Evolutionary conservation across 805 yeast species (phyloP).

Genomic region (Starmerella etchellsii): DNA sequence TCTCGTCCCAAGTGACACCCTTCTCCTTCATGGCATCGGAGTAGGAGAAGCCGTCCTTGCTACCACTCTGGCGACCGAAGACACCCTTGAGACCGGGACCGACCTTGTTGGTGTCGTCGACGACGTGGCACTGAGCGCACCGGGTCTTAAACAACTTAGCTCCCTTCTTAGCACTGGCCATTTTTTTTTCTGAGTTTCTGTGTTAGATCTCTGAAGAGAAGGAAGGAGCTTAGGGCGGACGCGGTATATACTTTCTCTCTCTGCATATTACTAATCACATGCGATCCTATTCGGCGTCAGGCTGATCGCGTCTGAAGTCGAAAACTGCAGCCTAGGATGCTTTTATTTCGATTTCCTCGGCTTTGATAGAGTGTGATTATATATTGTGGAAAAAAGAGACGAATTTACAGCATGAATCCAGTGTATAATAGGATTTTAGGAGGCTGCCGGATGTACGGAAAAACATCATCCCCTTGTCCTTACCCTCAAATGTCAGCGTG

Average conservation of each 20-base stretch:
- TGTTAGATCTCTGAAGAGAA: background rate
- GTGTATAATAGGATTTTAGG: background rate
- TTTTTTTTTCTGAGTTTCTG: background rate
- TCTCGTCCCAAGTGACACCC: constrained; percentile 78
- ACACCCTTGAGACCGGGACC: constrained; percentile 98
- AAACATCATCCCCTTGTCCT: background rate
- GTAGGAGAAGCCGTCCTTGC: constrained; percentile 86
- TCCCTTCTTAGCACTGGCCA: constrained; percentile 75
- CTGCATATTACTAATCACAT: background rate
- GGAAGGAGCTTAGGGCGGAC: background rate
- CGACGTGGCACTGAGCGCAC: constrained; percentile 98
- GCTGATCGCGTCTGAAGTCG: background rate
- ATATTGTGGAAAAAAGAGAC: too few relatives aligned
- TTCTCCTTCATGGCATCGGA: constrained; percentile 97
- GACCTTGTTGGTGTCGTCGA: constrained; percentile 90
- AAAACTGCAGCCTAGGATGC: too few relatives aligned
- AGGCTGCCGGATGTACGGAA: constrained; percentile 1
- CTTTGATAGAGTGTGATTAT: too few relatives aligned
- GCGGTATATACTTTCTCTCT: constrained; percentile 2
- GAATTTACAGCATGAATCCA: too few relatives aligned
- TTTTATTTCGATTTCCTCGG: too few relatives aligned
- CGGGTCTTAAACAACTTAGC: constrained; percentile 97
- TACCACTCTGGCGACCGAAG: constrained; percentile 84
- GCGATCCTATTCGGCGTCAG: background rate
- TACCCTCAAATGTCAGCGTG: background rate